Evolutionary conservation across 208 protist genomes (phyloP).

Genomic region (Tritrichomonas musculus): DNA sequence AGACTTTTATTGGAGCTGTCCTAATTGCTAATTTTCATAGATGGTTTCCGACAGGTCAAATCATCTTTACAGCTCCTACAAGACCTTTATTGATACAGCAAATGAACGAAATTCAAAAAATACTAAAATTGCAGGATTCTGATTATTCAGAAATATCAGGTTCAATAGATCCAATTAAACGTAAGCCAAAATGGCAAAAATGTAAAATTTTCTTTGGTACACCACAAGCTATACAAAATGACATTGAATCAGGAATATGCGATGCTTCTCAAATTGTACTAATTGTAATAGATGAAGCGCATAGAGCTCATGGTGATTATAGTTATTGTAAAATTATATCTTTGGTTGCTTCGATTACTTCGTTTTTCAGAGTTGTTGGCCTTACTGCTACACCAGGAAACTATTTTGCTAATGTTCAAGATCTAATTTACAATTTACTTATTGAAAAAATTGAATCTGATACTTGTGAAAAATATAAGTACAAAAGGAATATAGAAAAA

Average conservation of each 20-base stretch:
- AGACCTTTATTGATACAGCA: constrained; percentile 52
- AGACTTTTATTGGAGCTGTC: constrained; percentile 57
- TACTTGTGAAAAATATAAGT: constrained; percentile 27
- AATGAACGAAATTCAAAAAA: constrained; percentile 23
- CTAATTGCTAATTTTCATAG: constrained; percentile 49
- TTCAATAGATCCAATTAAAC: not conserved
- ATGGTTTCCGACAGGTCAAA: constrained; percentile 53
- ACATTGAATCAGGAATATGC: constrained; percentile 35
- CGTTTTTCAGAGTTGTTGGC: constrained; percentile 45
- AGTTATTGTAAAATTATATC: constrained; percentile 30
- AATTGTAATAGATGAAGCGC: not conserved
- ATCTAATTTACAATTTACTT: constrained; percentile 37
- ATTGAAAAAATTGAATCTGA: not conserved
- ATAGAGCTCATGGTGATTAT: constrained; percentile 39
- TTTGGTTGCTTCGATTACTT: not conserved
- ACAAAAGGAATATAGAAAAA: not conserved
- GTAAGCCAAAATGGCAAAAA: constrained; percentile 36
- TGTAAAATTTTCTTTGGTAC: constrained; percentile 48
- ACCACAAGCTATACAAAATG: constrained; percentile 48
- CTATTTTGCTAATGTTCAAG: constrained; percentile 33
- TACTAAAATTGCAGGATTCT: constrained; percentile 22
- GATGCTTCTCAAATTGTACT: not conserved
- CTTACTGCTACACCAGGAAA: constrained; percentile 52
- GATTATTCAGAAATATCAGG: constrained; percentile 40
- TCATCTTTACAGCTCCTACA: constrained; percentile 54